Base-by-base conservation (phyloP, 306 rosid genomes). In the Cicer cuneatum region DNA sequence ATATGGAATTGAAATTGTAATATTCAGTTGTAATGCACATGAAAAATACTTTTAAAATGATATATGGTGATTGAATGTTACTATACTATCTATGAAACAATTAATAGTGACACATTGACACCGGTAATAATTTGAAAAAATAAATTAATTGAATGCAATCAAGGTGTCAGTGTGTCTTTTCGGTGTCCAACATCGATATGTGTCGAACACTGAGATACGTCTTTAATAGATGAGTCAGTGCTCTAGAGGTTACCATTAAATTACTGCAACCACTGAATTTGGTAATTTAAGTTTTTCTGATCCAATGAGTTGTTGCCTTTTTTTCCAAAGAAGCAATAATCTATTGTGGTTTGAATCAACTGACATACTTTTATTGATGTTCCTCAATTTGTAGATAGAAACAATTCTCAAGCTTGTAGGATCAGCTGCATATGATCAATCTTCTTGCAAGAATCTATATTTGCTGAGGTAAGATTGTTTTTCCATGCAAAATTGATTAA, bases 321-420 rank as follows among this genome's bases (percentile, higher is more conserved):
- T 43, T 21, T 7, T 19, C 57, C 35, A 29, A 11, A 10, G 45
- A 43, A 18, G 15, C 42, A 54, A 46, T 16, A 62, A 59, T 37
- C 57, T 63, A 10, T 11, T 51, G 10, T 74, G 66, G 47, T 33
- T 29, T 42, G 56, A 12, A 59, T 73, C 4, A 41, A 46, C 33
- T 79, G 52, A 70, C 19, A 57, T 10, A 29, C 46, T 58, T 56
- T 77, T 68, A 39, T 61, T 51, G 39, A 8, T 70, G 74, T 68
- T 71, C 13, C 60, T 61, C 41, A 52, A 33, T 67, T 72, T 75
- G 47, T 70, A 93, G 98, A 9, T 93, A 49, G 97, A 93, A 82
- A 87, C 96, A 64, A 81, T 91, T 66, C 98, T 91, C 81, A 90
- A 91, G 81, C 24, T 89, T 73, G 21, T 91, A 66, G 98, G 98